Base-by-base conservation (phyloP, 202 grass and related monocot species). In the Elaeis oleifera region DNA sequence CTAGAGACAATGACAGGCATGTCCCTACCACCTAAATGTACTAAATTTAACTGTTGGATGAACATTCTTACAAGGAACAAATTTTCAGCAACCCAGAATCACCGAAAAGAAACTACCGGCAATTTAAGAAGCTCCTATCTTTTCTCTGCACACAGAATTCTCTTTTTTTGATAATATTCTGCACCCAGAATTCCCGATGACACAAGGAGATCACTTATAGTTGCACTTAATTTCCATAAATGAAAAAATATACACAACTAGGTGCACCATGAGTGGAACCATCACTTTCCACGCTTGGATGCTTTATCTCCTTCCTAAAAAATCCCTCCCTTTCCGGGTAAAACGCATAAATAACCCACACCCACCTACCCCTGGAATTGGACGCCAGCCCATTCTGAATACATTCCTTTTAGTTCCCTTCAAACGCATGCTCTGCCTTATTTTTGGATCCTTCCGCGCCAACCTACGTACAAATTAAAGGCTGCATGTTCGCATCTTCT, bases 231-330 rank as follows among this genome's bases (percentile, higher is more conserved):
- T 51, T 68, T 39, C 54, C 21, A 51, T 58, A 16, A 18, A 62
- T 58, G n/a, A 71, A 63, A 49, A 56, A 44, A 74, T 51, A 1
- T 44, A 5, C 2, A 13, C 61, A 28, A 53, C 58, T 59, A 50
- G 72, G 61, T 72, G 73, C 25, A 67, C 52, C 54, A 60, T 72
- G 23, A 82, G 72, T 77, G 54, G 55, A 59, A 28, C 58, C 16
- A 70, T 57, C 61, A 48, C 50, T 64, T 6, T 19, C 63, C 56
- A 50, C 21, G 56, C 63, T 70, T 62, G 17, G 51, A 77, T 54
- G 25, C 31, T 44, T 44, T 44, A 24, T 77, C 27, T 32, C 58
- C 44, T 55, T 67, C 64, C 27, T 49, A 58, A 52, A 36, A 58
- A 52, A 36, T 67, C 51, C 60, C 54, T 27, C 62, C 51, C 6